Conservation (phyloP, 2,329 filamentous ascomycete species). For the Pestalotiopsis sp. region DNA sequence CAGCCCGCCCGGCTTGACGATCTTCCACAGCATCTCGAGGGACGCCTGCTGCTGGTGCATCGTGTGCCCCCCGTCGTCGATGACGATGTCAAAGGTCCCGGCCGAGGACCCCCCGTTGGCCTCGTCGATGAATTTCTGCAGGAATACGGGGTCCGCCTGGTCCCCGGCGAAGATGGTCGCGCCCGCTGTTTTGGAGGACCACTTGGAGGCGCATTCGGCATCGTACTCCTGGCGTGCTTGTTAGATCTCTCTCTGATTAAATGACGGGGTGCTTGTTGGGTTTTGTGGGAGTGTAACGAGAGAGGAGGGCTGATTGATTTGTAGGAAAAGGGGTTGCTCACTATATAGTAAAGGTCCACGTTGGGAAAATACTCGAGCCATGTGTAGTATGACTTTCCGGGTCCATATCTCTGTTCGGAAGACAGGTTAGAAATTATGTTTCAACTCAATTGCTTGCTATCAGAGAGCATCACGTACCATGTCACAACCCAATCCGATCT, state of each 20-base stretch:
- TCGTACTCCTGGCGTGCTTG: conserved; percentile 28
- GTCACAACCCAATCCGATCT: conserved; percentile 43
- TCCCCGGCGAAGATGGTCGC: conserved; percentile 42
- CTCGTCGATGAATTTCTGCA: conserved; percentile 34
- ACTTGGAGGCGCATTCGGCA: conserved; percentile 35
- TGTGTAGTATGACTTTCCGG: conserved; percentile 39
- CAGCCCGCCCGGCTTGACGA: conserved; percentile 35
- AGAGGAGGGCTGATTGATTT: background rate
- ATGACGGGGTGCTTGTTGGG: background rate
- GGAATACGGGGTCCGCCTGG: conserved; percentile 37
- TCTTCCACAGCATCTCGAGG: conserved; percentile 36
- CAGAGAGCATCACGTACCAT: conserved; percentile 26
- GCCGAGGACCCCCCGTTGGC: conserved; percentile 19
- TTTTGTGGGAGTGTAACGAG: background rate
- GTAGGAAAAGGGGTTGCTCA: background rate
- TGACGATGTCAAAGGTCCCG: conserved; percentile 39
- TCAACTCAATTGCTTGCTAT: background rate
- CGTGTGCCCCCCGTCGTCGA: conserved; percentile 40
- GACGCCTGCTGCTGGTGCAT: conserved; percentile 40
- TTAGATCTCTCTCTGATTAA: too few species aligned
- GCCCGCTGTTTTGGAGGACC: conserved; percentile 32
- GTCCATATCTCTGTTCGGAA: conserved; percentile 32
- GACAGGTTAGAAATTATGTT: background rate
- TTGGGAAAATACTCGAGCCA: conserved; percentile 41
- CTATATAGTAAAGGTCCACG: conserved; percentile 43